Evolutionary conservation across 108 stramenopile species (phyloP).

Genomic region (Nitzschia inconspicua): DNA sequence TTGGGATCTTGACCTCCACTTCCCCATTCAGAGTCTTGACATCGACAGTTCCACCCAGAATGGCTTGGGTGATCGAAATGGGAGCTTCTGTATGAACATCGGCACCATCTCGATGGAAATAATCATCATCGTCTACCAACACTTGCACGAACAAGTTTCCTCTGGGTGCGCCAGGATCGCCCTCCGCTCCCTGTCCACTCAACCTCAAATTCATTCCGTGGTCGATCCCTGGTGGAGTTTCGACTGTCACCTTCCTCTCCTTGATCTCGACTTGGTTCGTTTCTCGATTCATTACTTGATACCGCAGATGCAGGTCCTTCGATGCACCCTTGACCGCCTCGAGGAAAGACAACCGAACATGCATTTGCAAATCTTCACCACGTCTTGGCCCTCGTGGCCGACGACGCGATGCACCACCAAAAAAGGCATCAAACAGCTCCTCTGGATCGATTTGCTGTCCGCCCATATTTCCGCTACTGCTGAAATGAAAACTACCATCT

Average conservation of each 20-base stretch:
- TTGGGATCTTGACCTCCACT: conserved; percentile 93
- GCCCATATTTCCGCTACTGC: conserved; percentile 26
- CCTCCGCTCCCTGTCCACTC: conserved; percentile 88
- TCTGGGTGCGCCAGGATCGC: conserved; percentile 81
- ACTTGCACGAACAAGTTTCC: conserved; percentile 92
- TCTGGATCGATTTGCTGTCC: conserved; percentile 81
- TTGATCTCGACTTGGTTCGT: conserved; percentile 67
- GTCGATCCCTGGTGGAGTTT: conserved; percentile 93
- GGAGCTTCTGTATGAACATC: conserved; percentile 85
- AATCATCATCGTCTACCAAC: conserved; percentile 81
- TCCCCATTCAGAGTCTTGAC: conserved; percentile 93
- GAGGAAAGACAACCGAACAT: conserved; percentile 75
- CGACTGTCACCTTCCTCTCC: conserved; percentile 80
- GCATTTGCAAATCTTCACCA: conserved; percentile 88
- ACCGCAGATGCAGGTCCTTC: conserved; percentile 77
- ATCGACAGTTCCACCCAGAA: conserved; percentile 92
- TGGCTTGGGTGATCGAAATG: conserved; percentile 76
- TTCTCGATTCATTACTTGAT: conserved; percentile 62
- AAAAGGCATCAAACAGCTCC: conserved; percentile 88
- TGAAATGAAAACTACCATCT: conserved; percentile 80
- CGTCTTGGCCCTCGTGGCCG: conserved; percentile 71
- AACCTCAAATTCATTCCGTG: conserved; percentile 90
- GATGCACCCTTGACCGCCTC: conserved; percentile 87
- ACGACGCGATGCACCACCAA: conserved; percentile 58
- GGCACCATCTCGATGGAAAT: conserved; percentile 85